Evolutionary conservation across 1,139 yeast species (phyloP).

Genomic region (Debaryomycetaceae sp.): DNA sequence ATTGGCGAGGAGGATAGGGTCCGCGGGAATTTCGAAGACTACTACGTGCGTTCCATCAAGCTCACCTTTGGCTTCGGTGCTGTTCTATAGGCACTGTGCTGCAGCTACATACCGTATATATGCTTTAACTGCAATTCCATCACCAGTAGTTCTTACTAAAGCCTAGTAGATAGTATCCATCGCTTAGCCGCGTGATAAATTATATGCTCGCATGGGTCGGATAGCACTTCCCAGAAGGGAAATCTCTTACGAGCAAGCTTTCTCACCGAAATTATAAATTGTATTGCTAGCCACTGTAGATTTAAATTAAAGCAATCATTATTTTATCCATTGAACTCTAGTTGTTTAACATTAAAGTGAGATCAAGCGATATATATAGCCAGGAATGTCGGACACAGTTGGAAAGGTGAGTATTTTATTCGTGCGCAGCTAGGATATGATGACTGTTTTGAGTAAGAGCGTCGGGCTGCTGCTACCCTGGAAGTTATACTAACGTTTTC

Average conservation of each 20-base stretch:
- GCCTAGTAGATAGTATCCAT: no score
- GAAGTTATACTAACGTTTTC: slow-evolving; percentile 9
- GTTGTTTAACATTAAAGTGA: neutral
- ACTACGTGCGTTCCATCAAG: slow-evolving; percentile 84
- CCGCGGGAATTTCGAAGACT: slow-evolving; percentile 78
- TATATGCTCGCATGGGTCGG: neutral
- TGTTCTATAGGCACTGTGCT: slow-evolving; percentile 43
- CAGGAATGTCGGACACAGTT: slow-evolving; percentile 14
- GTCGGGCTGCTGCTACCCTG: neutral
- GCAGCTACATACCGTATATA: neutral
- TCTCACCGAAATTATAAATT: no score
- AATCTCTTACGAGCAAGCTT: no score
- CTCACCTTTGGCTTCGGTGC: slow-evolving; percentile 91
- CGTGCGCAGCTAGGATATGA: neutral
- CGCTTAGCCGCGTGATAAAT: no score
- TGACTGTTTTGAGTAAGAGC: no score
- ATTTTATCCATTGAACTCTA: no score
- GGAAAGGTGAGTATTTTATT: slow-evolving; percentile 31
- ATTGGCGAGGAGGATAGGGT: slow-evolving; percentile 95
- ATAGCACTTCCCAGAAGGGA: neutral
- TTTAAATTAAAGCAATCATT: no score
- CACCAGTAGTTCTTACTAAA: no score
- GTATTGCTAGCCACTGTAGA: no score
- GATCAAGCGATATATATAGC: neutral
- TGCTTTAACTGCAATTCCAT: no score